phyloP scores from a whole-genome alignment of 192 early-diverging fungal species.

The Mortierella alpina region DNA sequence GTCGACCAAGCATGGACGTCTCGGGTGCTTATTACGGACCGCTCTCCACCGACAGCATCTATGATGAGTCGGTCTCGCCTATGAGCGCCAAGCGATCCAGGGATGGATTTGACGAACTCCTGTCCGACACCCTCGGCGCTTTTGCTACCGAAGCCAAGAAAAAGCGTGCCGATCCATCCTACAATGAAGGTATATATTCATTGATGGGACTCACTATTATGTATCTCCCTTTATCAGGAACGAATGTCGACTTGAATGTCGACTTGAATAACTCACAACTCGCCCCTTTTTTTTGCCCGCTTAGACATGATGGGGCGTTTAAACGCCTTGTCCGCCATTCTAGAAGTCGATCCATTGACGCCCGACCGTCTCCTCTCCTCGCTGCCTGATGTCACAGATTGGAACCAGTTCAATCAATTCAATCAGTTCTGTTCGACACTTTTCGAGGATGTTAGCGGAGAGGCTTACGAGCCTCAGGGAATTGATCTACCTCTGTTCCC shows the following conservation, averaged over 20 bases:
- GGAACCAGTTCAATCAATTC: slow-evolving; percentile 45
- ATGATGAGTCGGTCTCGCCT: slow-evolving; percentile 16
- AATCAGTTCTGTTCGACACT: slow-evolving; percentile 45
- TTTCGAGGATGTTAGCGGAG: slow-evolving; percentile 46
- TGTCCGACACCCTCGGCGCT: slow-evolving; percentile 43
- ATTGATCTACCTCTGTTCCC: slow-evolving; percentile 34
- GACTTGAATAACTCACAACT: not conserved
- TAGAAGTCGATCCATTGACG: slow-evolving; percentile 28
- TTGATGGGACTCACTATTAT: not conserved
- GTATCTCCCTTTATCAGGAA: not conserved
- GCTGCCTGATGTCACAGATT: slow-evolving; percentile 26
- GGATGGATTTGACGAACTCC: slow-evolving; percentile 30
- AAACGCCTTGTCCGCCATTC: slow-evolving; percentile 32
- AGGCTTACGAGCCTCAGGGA: slow-evolving; percentile 27
- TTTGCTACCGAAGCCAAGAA: slow-evolving; percentile 54
- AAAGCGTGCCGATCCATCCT: slow-evolving; percentile 35
- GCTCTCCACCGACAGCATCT: slow-evolving; percentile 1
- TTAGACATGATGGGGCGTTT: slow-evolving; percentile 47
- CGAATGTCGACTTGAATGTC: not conserved
- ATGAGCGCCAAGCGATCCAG: slow-evolving; percentile 28
- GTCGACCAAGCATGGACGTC: slow-evolving; percentile 9
- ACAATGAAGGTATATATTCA: slow-evolving; percentile 41
- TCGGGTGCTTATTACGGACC: slow-evolving; percentile 25
- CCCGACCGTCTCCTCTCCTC: slow-evolving; percentile 23
- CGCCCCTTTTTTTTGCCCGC: not conserved